Evolutionary conservation across 805 yeast genomes (phyloP), one percentile per base, ranked within the genome.

Genomic region (Teunomyces aglyptinius): DNA sequence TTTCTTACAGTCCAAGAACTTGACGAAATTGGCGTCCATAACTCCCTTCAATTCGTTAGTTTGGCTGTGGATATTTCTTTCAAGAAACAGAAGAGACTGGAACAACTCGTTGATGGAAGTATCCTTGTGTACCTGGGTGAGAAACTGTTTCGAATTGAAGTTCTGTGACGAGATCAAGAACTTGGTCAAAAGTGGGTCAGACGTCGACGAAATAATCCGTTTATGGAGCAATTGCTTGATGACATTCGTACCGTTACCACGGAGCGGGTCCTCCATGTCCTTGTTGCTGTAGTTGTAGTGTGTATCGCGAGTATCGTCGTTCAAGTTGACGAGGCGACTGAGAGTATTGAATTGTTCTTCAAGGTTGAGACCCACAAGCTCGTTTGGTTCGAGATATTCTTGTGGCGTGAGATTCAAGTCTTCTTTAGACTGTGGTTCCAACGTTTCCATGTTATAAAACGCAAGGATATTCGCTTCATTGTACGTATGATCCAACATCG

Each of bases 101-200:
- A 57, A 51, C 52, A 72, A 61, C 13, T 67, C 63, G 24, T 70
- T 67, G 10, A 72, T 65, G 1, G 72, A 57, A 1, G 75, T 64
- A 28, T 71, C 70, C 33, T 56, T 52, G 51, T 71, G 76, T 10
- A 72, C 58, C 1, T 63, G 58, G 6, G 73, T 61, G 34, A 72
- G 60, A 48, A 61, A 72, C 48, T 66, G 64, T 43, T 60, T 64
- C 16, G 73, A 58, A 43, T 63, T 62, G 57, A 71, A 72, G 26
- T 54, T 50, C 48, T 68, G 67, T 5, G 73, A 68, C 8, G 70
- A 58, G 13, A 71, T 68, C 41, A 72, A 51, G 53, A 56, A 72
- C 40, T 63, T 58, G 38, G 56, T 53, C 24, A 71, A 43, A 7
- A 54, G 50, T 1, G 70, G 67, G 50, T 72, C 76, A 45, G 53